Conservation (phyloP, 305 asterid genomes). For the Solanum aculeatissimum region DNA sequence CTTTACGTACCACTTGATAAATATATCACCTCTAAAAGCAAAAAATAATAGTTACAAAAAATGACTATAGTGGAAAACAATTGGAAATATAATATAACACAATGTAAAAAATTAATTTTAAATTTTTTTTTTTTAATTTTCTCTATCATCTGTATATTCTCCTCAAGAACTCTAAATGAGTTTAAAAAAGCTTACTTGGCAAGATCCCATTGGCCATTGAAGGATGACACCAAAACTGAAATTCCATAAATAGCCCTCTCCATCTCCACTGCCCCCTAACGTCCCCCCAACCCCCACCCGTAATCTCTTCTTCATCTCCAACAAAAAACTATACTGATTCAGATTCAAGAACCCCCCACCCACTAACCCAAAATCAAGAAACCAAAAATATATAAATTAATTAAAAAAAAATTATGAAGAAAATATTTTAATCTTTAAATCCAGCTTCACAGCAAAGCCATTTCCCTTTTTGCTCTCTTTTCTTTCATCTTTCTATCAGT, state of each 20-base stretch:
- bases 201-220: not conserved
- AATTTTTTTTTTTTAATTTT: not conserved
- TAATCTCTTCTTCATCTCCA: not conserved
- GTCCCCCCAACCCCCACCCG: constrained; percentile 2
- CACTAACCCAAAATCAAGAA: constrained; percentile 1
- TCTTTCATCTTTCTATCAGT: not conserved
- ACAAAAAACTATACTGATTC: not conserved
- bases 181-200: not conserved
- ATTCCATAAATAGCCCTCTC: not conserved
- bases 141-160: not conserved
- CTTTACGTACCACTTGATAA: too few relatives aligned
- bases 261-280: not conserved
- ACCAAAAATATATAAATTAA: not conserved
- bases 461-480: not conserved
- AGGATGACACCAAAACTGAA: not conserved
- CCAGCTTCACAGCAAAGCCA: not conserved
- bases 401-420: not conserved
- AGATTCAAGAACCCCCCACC: not conserved
- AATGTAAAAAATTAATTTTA: too few relatives aligned
- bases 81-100: too few relatives aligned
- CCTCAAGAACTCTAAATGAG: not conserved
- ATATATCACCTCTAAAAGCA: too few relatives aligned
- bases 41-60: too few relatives aligned
- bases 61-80: too few relatives aligned
- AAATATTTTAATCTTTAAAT: not conserved